Percentiles rank a stretch among this genome's conserved stretches.
Evolutionary conservation across 768 basidiomycete genomes (phyloP).

Genomic region (Gloeopeniophorella convolvens): DNA sequence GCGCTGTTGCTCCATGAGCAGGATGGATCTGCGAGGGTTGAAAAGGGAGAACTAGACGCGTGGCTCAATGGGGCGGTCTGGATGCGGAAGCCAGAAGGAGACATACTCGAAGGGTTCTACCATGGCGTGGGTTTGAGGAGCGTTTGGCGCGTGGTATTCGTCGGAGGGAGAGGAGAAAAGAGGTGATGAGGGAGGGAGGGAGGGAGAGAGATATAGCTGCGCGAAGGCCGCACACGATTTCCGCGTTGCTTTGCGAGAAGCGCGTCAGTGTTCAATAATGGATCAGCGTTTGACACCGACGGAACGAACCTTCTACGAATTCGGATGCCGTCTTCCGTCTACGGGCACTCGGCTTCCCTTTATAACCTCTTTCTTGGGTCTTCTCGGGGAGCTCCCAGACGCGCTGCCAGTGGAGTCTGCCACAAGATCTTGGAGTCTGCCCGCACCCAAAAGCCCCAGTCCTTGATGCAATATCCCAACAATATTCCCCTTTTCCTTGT

Average conservation of each 20-base stretch:
- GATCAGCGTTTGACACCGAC: constrained; percentile 20
- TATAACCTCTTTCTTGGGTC: neutral
- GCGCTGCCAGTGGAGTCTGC: no score
- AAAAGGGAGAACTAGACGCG: constrained; percentile 4
- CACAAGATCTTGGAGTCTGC: no score
- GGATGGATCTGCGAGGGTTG: constrained; percentile 10
- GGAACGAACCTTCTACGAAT: constrained; percentile 16
- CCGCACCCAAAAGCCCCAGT: no score
- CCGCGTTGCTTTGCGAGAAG: constrained; percentile 15
- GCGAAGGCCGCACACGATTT: constrained; percentile 9
- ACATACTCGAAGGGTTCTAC: constrained; percentile 18
- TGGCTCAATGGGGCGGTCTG: no score
- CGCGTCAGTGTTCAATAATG: constrained; percentile 13
- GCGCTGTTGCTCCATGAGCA: constrained; percentile 7
- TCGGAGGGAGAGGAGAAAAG: constrained; percentile 2
- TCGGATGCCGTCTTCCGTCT: neutral
- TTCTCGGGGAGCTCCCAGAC: no score
- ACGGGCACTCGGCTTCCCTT: neutral
- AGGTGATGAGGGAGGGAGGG: constrained; percentile 14
- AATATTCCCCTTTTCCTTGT: no score
- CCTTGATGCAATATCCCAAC: no score
- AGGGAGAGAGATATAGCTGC: constrained; percentile 18
- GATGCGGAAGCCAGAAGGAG: no score
- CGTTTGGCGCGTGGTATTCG: neutral
- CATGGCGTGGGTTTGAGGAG: constrained; percentile 2